A percentile compares a stretch with the other conserved stretches of the same genome.
phyloP scores from a whole-genome alignment of 805 yeast species.

The Candida pseudofarinosa region DNA sequence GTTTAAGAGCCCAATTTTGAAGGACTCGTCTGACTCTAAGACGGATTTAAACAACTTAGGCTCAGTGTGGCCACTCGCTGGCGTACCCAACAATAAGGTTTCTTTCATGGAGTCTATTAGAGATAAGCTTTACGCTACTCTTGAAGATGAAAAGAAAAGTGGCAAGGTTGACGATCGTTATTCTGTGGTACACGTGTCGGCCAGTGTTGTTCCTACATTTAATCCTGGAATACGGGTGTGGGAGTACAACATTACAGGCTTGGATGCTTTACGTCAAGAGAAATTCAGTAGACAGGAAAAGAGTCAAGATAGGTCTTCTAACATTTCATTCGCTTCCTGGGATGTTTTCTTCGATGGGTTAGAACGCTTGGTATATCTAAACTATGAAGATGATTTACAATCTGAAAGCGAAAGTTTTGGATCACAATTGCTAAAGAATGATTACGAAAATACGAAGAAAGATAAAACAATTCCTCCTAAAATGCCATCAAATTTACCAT shows the following conservation, averaged over 20 bases:
- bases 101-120: slow-evolving; percentile 57
- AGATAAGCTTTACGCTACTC: slow-evolving; percentile 46
- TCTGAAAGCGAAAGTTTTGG: neutral
- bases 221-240: slow-evolving; percentile 80
- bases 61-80: slow-evolving; percentile 41
- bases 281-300: neutral
- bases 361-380: slow-evolving; percentile 20
- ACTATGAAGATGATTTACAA: slow-evolving; percentile 19
- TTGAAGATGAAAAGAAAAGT: slow-evolving; percentile 42
- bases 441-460: slow-evolving; percentile 10
- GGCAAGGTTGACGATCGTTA: slow-evolving; percentile 54
- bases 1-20: slow-evolving; percentile 1
- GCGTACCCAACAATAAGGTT: slow-evolving; percentile 65
- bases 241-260: slow-evolving; percentile 73
- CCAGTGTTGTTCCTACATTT: slow-evolving; percentile 80
- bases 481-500: slow-evolving; percentile 48
- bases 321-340: slow-evolving; percentile 49
- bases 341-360: slow-evolving; percentile 49
- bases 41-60: slow-evolving; percentile 10
- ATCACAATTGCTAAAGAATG: slow-evolving; percentile 6
- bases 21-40: slow-evolving; percentile 4
- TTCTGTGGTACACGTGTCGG: slow-evolving; percentile 63
- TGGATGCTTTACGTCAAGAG: slow-evolving; percentile 22
- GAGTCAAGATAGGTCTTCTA: neutral
- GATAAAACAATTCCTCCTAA: slow-evolving; percentile 63